These are phyloP conservation scores for Candida albicans DNA, from an alignment of 1,139 yeast species.

Conservation along the genomic window DNA sequence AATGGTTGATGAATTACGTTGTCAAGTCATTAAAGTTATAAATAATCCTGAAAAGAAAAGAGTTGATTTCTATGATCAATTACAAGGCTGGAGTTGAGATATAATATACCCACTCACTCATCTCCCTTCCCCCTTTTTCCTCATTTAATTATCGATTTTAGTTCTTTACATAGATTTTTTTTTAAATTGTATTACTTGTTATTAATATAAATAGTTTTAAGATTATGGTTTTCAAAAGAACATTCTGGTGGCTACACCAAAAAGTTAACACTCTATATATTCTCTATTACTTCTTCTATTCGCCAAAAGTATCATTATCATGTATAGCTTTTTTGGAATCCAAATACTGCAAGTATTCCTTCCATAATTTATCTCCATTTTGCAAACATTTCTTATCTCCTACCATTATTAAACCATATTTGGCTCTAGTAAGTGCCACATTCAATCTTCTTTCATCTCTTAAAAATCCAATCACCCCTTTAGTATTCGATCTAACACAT, in stretches of 20 bases:
- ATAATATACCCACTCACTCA: background rate
- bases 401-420: slow-evolving; percentile 52
- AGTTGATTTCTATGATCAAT: slow-evolving; percentile 29
- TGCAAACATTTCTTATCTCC: slow-evolving; percentile 57
- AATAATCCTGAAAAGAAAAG: slow-evolving; percentile 19
- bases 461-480: slow-evolving; percentile 56
- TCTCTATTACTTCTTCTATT: slow-evolving; percentile 5
- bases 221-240: too few relatives aligned
- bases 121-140: background rate
- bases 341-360: slow-evolving; percentile 45
- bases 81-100: slow-evolving; percentile 12
- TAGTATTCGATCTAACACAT: slow-evolving; percentile 57
- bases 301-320: slow-evolving; percentile 11
- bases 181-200: background rate
- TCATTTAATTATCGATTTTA: background rate
- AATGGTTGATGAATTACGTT: slow-evolving; percentile 34
- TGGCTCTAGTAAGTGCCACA: slow-evolving; percentile 66
- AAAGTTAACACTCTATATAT: background rate
- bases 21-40: slow-evolving; percentile 22
- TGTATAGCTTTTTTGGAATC: slow-evolving; percentile 18
- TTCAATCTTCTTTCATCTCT: slow-evolving; percentile 57
- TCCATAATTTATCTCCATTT: slow-evolving; percentile 55
- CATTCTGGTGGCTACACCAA: too few relatives aligned
- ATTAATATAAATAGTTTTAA: background rate
- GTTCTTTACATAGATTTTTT: background rate